phyloP scores from a whole-genome alignment of 495 filamentous ascomycete species.

The Penicillium goetzii region DNA sequence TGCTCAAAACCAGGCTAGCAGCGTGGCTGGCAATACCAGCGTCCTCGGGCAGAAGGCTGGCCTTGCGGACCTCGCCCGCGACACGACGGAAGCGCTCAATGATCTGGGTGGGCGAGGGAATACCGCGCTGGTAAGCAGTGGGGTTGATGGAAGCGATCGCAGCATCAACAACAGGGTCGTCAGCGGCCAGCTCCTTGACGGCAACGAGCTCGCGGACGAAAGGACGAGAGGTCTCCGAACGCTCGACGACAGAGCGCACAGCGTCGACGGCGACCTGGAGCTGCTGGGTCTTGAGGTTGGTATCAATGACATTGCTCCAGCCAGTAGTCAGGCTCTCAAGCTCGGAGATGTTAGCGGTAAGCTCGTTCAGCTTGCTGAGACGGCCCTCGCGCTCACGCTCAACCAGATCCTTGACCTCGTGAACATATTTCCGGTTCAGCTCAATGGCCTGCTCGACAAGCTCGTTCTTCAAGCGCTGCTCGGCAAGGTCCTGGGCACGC shows the following conservation, averaged over 20 bases:
- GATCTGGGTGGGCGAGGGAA: constrained; percentile 79
- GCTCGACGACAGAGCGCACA: constrained; percentile 79
- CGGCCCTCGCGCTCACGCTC: constrained; percentile 88
- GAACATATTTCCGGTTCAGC: constrained; percentile 80
- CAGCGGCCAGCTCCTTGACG: constrained; percentile 84
- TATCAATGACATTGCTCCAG: constrained; percentile 86
- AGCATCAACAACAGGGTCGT: constrained; percentile 82
- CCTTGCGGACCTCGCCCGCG: constrained; percentile 92
- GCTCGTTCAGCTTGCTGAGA: constrained; percentile 79
- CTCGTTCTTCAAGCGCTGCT: constrained; percentile 79
- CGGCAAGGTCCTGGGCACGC: constrained; percentile 71
- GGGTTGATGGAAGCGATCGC: constrained; percentile 95
- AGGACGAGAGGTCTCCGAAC: constrained; percentile 71
- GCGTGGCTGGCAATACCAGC: constrained; percentile 94
- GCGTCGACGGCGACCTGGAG: constrained; percentile 93
- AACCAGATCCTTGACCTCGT: constrained; percentile 77
- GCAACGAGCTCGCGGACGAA: constrained; percentile 91
- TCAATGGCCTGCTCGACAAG: constrained; percentile 89
- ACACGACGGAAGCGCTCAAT: constrained; percentile 96
- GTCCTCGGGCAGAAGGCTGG: constrained; percentile 84
- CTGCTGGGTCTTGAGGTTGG: constrained; percentile 90
- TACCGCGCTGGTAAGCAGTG: constrained; percentile 86
- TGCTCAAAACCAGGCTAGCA: constrained; percentile 82
- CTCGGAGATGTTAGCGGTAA: constrained; percentile 73
- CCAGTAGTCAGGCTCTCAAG: constrained; percentile 82